Conservation (phyloP, 352 stramenopile species). For the Peronospora tabacina region DNA sequence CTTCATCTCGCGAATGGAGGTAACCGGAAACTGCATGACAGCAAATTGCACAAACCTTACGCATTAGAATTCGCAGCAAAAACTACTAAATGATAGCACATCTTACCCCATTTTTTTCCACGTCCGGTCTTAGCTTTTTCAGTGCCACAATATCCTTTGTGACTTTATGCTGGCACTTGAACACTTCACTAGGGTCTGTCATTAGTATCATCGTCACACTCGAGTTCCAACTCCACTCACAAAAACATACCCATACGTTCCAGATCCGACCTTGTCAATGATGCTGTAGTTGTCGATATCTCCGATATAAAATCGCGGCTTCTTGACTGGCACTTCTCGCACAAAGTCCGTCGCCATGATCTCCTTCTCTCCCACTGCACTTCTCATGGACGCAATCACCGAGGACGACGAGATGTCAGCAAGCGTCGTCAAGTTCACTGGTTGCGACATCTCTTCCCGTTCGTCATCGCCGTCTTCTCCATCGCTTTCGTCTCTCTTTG, state of each 20-base stretch:
- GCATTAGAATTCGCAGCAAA: not conserved
- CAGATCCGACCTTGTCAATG: conserved; percentile 82
- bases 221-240: not conserved
- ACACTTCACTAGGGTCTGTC: conserved; percentile 54
- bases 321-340: conserved; percentile 33
- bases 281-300: conserved; percentile 86
- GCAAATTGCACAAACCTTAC: not conserved
- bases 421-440: not conserved
- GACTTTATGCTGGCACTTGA: conserved; percentile 84
- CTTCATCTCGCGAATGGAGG: conserved; percentile 96
- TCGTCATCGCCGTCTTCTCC: conserved; percentile 30
- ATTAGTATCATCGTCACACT: conserved; percentile 2
- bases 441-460: conserved; percentile 9
- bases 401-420: conserved; percentile 40
- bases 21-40: conserved; percentile 83
- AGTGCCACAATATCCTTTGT: conserved; percentile 83
- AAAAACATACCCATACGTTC: conserved; percentile 69
- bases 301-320: conserved; percentile 68
- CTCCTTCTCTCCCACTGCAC: conserved; percentile 61
- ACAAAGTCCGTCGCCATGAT: conserved; percentile 48
- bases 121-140: conserved; percentile 78
- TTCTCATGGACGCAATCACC: conserved; percentile 62
- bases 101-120: conserved; percentile 81
- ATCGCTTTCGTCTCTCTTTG: conserved; percentile 22
- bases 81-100: not conserved